These are phyloP conservation scores for Didymella keratinophila DNA, from an alignment of 2,329 filamentous ascomycete genomes.

Conservation along the genomic window DNA sequence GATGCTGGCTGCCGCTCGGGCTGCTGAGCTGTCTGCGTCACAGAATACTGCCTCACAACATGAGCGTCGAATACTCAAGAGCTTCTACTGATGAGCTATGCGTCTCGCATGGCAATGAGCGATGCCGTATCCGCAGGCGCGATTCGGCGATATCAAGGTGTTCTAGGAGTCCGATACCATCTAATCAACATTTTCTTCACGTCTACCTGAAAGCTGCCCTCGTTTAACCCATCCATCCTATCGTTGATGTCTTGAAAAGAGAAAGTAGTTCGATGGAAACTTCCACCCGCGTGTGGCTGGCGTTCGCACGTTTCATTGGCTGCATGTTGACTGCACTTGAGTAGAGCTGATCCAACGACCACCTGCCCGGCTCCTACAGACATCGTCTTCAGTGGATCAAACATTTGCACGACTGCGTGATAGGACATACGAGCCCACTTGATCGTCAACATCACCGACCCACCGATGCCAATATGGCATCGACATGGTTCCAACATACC, in stretches of 20 bases:
- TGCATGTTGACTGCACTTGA: background rate
- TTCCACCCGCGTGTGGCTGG: background rate
- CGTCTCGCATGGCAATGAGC: too few relatives aligned
- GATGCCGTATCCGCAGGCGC: too few relatives aligned
- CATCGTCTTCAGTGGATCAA: background rate
- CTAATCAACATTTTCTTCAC: background rate
- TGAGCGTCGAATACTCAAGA: conserved; percentile 13
- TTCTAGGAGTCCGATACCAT: conserved; percentile 5
- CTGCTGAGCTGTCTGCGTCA: conserved; percentile 12
- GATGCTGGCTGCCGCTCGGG: conserved; percentile 34
- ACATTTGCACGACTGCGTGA: background rate
- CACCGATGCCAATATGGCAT: background rate
- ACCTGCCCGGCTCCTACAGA: too few relatives aligned
- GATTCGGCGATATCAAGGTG: too few relatives aligned
- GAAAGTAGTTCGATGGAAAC: too few relatives aligned
- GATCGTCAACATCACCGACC: background rate
- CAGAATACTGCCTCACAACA: conserved; percentile 17
- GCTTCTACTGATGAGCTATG: conserved; percentile 18
- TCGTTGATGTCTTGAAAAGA: too few relatives aligned
- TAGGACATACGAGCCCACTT: background rate
- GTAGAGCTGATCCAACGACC: too few relatives aligned
- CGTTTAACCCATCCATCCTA: too few relatives aligned
- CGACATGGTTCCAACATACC: background rate
- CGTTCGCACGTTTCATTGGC: background rate
- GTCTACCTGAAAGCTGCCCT: too few relatives aligned